Evolutionary conservation across 495 filamentous ascomycete species (phyloP), one percentile per base, ranked within the genome.

Genomic region (Recurvomyces mirabilis): DNA sequence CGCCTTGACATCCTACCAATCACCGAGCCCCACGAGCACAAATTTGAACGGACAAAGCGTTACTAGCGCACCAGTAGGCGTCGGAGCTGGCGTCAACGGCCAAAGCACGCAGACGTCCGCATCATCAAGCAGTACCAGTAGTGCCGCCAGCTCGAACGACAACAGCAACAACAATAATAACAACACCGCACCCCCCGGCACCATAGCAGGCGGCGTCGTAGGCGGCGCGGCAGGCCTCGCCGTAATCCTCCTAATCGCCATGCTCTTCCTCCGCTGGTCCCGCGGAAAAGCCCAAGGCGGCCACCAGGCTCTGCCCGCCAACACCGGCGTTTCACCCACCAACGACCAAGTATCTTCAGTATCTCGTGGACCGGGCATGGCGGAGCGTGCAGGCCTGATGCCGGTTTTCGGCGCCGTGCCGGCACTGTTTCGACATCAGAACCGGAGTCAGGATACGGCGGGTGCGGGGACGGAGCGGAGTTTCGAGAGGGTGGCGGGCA

Each of bases 181-280:
- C 24, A 41, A 20, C 14, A 47, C 47, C 5, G 28, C 55, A 9
- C 55, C 55, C 1, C 19, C 55, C 4, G 39, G 47, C 13, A 51
- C 46, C 14, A 48, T 58, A 7, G 55, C 50, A 6, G 55, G 55
- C 13, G 55, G 55, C 12, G 55, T 56, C 4, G 53, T 58, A 11
- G 55, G 55, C 14, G 55, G 55, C 25, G 52, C 50, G 1, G 55
- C 55, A 17, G 55, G 55, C 24, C 26, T 58, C 5, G 52, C 55
- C 2, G 28, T 56, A 15, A 21, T 58, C 18, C 38, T 58, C n/a
- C 38, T 58, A 15, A 34, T 56, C 12, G 46, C 53, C 12, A 39
- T 55, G 24, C 25, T 55, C 6, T 43, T 53, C 34, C 28, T 58
- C 2, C 55, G 55, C 25, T 58, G 53, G 53, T 56, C 43, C 34